These are phyloP conservation scores for Arachis stenosperma DNA, from an alignment of 306 rosid species.

Conservation along the genomic window DNA sequence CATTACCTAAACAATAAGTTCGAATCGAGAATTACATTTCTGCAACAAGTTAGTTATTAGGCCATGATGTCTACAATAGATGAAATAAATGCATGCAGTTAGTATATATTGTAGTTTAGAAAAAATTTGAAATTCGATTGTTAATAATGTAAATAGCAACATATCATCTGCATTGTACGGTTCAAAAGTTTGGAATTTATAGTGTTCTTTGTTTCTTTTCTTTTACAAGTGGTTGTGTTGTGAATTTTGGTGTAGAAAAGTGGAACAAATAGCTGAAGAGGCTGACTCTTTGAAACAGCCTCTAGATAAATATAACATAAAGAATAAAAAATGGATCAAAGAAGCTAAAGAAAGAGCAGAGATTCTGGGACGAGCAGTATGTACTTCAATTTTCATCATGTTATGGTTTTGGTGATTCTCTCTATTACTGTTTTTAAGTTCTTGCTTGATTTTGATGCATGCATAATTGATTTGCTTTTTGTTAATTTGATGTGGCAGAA, in stretches of 20 bases:
- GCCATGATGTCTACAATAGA: neutral
- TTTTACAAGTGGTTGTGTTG: neutral
- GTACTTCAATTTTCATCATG: neutral
- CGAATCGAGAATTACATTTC: neutral
- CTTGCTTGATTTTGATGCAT: neutral
- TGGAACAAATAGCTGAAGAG: slow-evolving; percentile 38
- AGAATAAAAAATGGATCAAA: slow-evolving; percentile 57
- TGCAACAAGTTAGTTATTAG: neutral
- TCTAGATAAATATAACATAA: slow-evolving; percentile 63
- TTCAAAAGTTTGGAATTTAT: neutral
- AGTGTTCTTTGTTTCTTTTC: neutral
- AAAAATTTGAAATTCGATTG: neutral
- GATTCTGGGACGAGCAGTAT: slow-evolving; percentile 66
- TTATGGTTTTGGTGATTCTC: slow-evolving; percentile 25
- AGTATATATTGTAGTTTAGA: neutral
- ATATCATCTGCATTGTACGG: neutral
- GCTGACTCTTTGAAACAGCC: slow-evolving; percentile 71
- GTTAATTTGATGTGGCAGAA: too few species aligned
- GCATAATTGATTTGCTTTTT: too few species aligned
- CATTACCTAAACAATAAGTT: neutral
- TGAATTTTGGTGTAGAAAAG: slow-evolving; percentile 60
- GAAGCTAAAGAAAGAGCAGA: slow-evolving; percentile 87
- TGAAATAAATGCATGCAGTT: neutral
- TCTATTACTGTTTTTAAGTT: neutral
- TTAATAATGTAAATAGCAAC: neutral